Percentiles rank a stretch among this genome's conserved stretches.
Evolutionary conservation across 208 protist genomes (phyloP).

Genomic region (Leishmania amazonensis): DNA sequence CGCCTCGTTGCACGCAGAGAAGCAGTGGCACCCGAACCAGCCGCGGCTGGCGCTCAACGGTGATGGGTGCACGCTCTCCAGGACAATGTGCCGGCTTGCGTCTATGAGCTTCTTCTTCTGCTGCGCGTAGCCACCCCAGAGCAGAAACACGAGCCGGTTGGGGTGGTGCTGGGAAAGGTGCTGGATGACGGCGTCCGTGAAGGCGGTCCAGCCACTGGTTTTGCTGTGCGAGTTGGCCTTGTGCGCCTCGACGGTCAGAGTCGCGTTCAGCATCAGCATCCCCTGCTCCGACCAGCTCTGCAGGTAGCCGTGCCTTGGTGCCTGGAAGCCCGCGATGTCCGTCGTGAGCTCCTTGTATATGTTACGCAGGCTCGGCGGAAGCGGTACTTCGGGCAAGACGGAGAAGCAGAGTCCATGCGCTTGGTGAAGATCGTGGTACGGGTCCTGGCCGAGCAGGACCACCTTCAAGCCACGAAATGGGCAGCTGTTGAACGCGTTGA

Average conservation of each 20-base stretch:
- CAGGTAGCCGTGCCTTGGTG: conserved; percentile 93
- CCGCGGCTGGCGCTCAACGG: conserved; percentile 70
- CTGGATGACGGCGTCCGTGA: conserved; percentile 96
- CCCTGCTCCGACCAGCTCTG: conserved; percentile 96
- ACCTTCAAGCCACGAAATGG: conserved; percentile 93
- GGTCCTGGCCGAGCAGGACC: conserved; percentile 97
- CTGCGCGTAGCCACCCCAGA: conserved; percentile 95
- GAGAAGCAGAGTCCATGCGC: conserved; percentile 98
- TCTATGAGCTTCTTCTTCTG: conserved; percentile 92
- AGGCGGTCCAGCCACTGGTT: conserved; percentile 92
- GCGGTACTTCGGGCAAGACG: conserved; percentile 88
- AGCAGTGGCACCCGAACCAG: conserved; percentile 83
- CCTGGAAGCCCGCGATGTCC: conserved; percentile 85
- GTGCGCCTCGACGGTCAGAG: conserved; percentile 93
- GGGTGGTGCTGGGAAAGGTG: conserved; percentile 67
- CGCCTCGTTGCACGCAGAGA: conserved; percentile 86
- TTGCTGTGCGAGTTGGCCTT: conserved; percentile 94
- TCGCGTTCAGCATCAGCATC: conserved; percentile 97
- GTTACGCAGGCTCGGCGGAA: conserved; percentile 93
- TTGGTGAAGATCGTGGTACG: conserved; percentile 94
- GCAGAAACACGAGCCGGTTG: conserved; percentile 92
- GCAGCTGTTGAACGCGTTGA: conserved; percentile 91
- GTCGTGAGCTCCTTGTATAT: conserved; percentile 96
- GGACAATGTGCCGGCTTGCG: conserved; percentile 81
- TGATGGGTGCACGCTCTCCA: conserved; percentile 89